Evolutionary conservation across 139 green algal species (phyloP), one percentile per base, ranked within the genome.

Genomic region (Ulvella scutata): DNA sequence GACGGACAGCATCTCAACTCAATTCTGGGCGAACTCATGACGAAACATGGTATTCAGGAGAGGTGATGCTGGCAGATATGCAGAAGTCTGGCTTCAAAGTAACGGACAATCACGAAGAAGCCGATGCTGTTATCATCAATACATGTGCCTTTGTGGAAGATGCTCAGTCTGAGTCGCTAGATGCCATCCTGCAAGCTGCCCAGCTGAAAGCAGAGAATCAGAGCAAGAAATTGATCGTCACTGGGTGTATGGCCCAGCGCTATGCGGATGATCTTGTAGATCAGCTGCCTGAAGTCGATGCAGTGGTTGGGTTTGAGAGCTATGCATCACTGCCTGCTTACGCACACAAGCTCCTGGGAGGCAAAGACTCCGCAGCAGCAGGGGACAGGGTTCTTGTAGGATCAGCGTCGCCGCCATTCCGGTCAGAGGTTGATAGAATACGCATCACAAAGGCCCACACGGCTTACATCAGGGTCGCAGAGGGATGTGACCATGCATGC

Each of bases 101-200:
- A 37, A 81, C 74, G 0, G 77, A 88, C 6, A 86, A 92, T 4
- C 81, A 89, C 59, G 83, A 85, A 37, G 77, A 88, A 2, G 81
- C 87, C 0, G 92, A 96, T 62, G 89, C 87, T 23, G 88, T 97
- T 44, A 82, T 96, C 3, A 61, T 96, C 39, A 96, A 96, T 82
- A 96, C 92, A 0, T 97, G 91, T 61, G 86, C 76, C 7, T 96
- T 96, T 84, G 90, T 97, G 43, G 91, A 96, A 73, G 88, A 95
- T 74, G 91, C 91, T 9, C 95, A 96, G 80, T 81, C 83, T 28
- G 91, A 96, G 80, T 90, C 81, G 1, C 80, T 96, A 2, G 87
- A 92, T 80, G 89, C 90, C 44, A 96, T 97, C 60, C 80, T 95
- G 29, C 85, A 92, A 75, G 89, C 89, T 10, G 83, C 88, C 4